Percentiles rank a stretch among this genome's conserved stretches.
phyloP scores from a whole-genome alignment of 2,329 filamentous ascomycete genomes.

The Pseudogymnoascus sp. region DNA sequence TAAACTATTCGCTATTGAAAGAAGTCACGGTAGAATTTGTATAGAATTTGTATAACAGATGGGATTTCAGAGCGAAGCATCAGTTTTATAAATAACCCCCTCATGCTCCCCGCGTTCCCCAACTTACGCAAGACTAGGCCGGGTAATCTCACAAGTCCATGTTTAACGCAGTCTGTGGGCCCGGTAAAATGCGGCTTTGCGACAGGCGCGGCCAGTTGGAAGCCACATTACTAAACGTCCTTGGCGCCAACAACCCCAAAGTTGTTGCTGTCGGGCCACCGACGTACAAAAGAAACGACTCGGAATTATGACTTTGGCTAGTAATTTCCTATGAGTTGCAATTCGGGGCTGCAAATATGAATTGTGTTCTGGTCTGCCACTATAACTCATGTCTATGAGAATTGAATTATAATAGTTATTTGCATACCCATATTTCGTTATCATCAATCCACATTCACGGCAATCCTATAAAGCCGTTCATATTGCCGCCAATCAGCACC shows the following conservation, averaged over 20 bases:
- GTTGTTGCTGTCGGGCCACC: background rate
- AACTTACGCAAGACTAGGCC: background rate
- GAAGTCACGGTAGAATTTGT: background rate
- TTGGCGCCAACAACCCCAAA: background rate
- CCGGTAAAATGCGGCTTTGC: background rate
- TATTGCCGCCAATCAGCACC: constrained; percentile 4
- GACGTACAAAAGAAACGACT: background rate
- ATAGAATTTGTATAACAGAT: background rate
- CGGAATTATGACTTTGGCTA: background rate
- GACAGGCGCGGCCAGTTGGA: background rate
- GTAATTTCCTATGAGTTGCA: background rate
- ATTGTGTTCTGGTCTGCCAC: background rate
- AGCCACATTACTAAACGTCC: background rate
- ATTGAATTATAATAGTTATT: background rate
- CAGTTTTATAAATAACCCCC: background rate
- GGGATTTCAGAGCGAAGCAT: background rate
- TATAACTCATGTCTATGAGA: background rate
- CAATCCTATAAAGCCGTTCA: background rate
- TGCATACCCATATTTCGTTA: background rate
- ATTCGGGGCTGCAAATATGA: background rate
- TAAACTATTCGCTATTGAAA: background rate
- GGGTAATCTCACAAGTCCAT: background rate
- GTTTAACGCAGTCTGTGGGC: background rate
- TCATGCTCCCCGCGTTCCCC: background rate
- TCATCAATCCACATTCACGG: background rate